Percentiles rank a stretch among this genome's conserved stretches.
Evolutionary conservation across 495 filamentous ascomycete species (phyloP).

Genomic region (Xylaria intraflava): DNA sequence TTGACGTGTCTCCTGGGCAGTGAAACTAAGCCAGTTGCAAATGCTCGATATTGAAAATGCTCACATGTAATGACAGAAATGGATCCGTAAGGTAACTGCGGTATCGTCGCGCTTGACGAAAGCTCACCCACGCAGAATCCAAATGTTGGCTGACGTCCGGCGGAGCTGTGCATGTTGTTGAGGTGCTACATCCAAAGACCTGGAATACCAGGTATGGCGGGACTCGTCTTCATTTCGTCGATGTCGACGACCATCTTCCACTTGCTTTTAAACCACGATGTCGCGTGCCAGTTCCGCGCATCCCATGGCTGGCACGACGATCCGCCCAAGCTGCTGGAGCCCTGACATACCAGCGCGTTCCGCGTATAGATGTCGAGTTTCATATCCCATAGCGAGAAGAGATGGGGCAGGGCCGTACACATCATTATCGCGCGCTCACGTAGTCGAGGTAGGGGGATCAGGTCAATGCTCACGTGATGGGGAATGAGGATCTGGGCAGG

Average conservation of each 20-base stretch:
- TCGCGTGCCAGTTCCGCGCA: constrained; percentile 7
- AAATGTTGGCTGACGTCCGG: no score
- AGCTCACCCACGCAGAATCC: no score
- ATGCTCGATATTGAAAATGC: no score
- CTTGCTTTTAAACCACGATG: constrained; percentile 13
- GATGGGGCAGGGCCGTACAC: constrained; percentile 23
- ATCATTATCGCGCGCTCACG: constrained; percentile 35
- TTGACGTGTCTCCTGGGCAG: no score
- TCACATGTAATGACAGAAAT: no score
- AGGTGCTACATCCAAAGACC: constrained; percentile 8
- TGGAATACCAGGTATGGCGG: constrained; percentile 5
- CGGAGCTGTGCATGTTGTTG: no score
- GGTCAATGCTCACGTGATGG: constrained; percentile 38
- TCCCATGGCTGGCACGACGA: constrained; percentile 10
- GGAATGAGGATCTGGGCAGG: constrained; percentile 40
- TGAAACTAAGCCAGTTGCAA: no score
- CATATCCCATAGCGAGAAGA: constrained; percentile 34
- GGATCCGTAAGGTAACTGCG: no score
- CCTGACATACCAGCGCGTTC: constrained; percentile 8
- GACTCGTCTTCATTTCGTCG: constrained; percentile 4
- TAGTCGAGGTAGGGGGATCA: constrained; percentile 38
- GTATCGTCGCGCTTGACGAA: no score
- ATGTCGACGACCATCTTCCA: constrained; percentile 13
- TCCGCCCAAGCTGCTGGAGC: neutral
- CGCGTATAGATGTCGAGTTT: constrained; percentile 34